phyloP scores from a whole-genome alignment of 768 basidiomycete species.

The Tylopilus rubrobrunneus region DNA sequence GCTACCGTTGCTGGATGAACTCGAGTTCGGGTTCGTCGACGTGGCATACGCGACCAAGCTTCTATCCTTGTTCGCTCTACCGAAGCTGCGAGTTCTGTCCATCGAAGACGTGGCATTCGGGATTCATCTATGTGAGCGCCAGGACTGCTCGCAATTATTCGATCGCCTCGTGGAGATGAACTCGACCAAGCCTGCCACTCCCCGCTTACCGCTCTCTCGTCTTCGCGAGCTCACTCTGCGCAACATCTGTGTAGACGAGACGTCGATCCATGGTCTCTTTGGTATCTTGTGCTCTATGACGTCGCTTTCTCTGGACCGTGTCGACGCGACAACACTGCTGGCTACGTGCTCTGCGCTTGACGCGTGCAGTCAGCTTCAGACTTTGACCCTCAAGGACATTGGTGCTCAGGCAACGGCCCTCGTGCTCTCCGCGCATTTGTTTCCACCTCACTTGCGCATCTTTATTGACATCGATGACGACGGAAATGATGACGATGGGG shows the following conservation, averaged over 20 bases:
- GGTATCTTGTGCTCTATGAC: neutral
- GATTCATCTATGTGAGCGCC: conserved; percentile 31
- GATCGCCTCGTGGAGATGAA: conserved; percentile 27
- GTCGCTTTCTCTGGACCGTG: conserved; percentile 8
- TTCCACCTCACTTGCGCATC: conserved; percentile 11
- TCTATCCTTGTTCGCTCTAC: conserved; percentile 37
- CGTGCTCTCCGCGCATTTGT: conserved; percentile 1
- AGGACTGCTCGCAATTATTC: conserved; percentile 38
- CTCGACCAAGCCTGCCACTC: neutral
- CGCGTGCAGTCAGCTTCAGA: conserved; percentile 3
- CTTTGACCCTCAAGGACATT: conserved; percentile 12
- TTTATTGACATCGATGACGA: conserved; percentile 15
- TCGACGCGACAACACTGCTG: conserved; percentile 1
- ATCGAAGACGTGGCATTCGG: conserved; percentile 46
- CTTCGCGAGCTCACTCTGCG: conserved; percentile 12
- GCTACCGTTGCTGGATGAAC: conserved; percentile 30
- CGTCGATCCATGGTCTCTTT: conserved; percentile 7
- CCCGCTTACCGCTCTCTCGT: conserved; percentile 2
- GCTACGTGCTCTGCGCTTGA: conserved; percentile 4
- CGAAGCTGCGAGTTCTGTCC: conserved; percentile 34
- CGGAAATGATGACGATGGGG: neutral
- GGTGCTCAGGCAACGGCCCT: neutral
- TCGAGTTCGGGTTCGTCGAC: conserved; percentile 45
- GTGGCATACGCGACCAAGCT: conserved; percentile 36
- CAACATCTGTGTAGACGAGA: neutral